A percentile compares a stretch with the other conserved stretches of the same genome.
Conservation (phyloP, 768 basidiomycete genomes). For the Tephrocybe sp. region DNA sequence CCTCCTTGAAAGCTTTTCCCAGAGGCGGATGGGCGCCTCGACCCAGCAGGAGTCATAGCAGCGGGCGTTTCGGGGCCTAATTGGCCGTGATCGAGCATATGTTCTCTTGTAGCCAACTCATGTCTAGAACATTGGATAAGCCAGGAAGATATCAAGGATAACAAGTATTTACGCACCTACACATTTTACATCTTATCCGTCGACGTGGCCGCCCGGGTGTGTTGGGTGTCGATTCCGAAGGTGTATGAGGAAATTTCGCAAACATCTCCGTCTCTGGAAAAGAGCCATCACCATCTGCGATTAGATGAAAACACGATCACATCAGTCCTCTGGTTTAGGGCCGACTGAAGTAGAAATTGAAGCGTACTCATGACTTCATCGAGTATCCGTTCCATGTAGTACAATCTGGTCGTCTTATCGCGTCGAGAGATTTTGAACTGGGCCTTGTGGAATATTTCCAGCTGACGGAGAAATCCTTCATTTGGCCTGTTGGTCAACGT, state of each 20-base stretch:
- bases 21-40: slow-evolving; percentile 24
- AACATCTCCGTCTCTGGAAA: slow-evolving; percentile 70
- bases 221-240: slow-evolving; percentile 57
- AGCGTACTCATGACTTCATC: slow-evolving; percentile 78
- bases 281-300: slow-evolving; percentile 73
- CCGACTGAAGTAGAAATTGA: slow-evolving; percentile 10
- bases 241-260: slow-evolving; percentile 68
- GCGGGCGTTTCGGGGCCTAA: slow-evolving; percentile 68
- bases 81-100: slow-evolving; percentile 91
- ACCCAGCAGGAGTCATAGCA: slow-evolving; percentile 39
- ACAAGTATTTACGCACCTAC: slow-evolving; percentile 50
- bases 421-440: slow-evolving; percentile 64
- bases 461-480: slow-evolving; percentile 75
- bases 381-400: slow-evolving; percentile 76
- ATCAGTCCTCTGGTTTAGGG: slow-evolving; percentile 19
- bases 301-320: neutral
- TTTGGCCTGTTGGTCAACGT: slow-evolving; percentile 64
- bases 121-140: slow-evolving; percentile 41
- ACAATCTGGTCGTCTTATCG: slow-evolving; percentile 75
- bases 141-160: no score
- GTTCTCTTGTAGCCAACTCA: slow-evolving; percentile 86
- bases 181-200: slow-evolving; percentile 90
- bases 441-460: slow-evolving; percentile 76
- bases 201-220: slow-evolving; percentile 54
- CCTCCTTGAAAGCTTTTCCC: slow-evolving; percentile 21